Conservation (phyloP, 139 green algal species). For the Coccomyxa sp. region DNA sequence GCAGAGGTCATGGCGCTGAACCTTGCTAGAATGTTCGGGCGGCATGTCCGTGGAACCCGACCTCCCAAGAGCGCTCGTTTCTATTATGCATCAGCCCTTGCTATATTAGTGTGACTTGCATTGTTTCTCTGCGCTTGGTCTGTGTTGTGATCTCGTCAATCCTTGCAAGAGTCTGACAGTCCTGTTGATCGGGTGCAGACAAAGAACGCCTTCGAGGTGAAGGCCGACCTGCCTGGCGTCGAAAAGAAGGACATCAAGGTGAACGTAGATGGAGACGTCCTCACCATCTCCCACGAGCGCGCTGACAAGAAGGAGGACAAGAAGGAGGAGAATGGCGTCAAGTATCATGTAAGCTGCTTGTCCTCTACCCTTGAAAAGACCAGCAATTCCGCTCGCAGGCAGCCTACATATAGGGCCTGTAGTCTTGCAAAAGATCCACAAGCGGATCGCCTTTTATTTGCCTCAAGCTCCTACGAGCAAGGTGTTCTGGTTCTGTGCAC, state of each 20-base stretch:
- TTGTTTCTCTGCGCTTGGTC: too few relatives aligned
- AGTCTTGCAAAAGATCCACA: conserved; percentile 14
- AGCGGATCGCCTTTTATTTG: too few relatives aligned
- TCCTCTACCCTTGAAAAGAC: neutral
- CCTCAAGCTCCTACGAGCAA: too few relatives aligned
- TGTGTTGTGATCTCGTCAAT: neutral
- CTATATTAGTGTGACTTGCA: too few relatives aligned
- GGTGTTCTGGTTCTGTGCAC: too few relatives aligned
- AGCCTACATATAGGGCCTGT: conserved; percentile 16
- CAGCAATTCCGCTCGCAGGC: neutral
- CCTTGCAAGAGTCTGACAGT: neutral
- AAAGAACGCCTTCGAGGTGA: conserved; percentile 13
- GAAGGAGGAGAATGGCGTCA: conserved; percentile 4
- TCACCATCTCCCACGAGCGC: conserved; percentile 18
- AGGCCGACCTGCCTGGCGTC: conserved; percentile 32
- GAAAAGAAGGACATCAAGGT: conserved; percentile 28
- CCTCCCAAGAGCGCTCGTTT: too few relatives aligned
- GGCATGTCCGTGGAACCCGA: too few relatives aligned
- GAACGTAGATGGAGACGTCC: conserved; percentile 19
- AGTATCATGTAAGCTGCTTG: neutral
- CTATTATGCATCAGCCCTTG: too few relatives aligned
- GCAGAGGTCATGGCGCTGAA: too few relatives aligned
- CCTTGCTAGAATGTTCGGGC: too few relatives aligned
- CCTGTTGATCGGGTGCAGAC: conserved; percentile 3
- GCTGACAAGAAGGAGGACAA: conserved; percentile 10